Evolutionary conservation across 1,284 basidiomycete species (phyloP), one percentile per base, ranked within the genome.

Genomic region (Entoloma clypeatum): DNA sequence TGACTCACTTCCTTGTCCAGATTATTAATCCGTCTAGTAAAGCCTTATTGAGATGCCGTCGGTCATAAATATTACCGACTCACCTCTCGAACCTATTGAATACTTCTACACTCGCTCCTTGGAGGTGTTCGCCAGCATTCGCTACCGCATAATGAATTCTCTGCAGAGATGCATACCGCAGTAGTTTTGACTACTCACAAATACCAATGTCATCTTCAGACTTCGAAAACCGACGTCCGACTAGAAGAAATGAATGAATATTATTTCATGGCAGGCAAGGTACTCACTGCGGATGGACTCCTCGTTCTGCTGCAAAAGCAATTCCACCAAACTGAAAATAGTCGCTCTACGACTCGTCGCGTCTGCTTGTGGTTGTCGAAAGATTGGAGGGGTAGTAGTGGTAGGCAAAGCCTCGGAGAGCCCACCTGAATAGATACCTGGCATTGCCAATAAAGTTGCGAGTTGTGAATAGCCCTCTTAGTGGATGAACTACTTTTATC

Each of bases 131-230:
- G 51, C 84, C 79, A 32, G 80, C 75, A 29, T 71, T 75, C 11
- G 79, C 81, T 81, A 44, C 14, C 14, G 31, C n/a, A 32, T 33
- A 9, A 32, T 39, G 28, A 19, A 4, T 30, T 8, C 10, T 4
- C 25, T 5, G 9, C 16, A 25, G n/a, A 24, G n/a, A 2, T 22
- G 8, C n/a, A 17, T 2, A 21, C 7, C 21, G 13, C 8, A 11
- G 18, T 23, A 14, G 11, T n/a, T n/a, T n/a, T n/a, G n/a, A n/a
- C n/a, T 7, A 78, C 79, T 69, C 55, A 81, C 82, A 79, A 50
- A 79, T 72, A 53, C 82, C 78, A 49, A 64, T 65, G 50, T 79
- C 81, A 40, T 81, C 81, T 48, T 84, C 80, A 43, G 71, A 68
- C 40, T 59, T 68, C 1, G 74, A 71, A 11, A 66, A 58, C 36